Conservation (phyloP, 139 green algal genomes). For the Chlorokybus atmophyticus region DNA sequence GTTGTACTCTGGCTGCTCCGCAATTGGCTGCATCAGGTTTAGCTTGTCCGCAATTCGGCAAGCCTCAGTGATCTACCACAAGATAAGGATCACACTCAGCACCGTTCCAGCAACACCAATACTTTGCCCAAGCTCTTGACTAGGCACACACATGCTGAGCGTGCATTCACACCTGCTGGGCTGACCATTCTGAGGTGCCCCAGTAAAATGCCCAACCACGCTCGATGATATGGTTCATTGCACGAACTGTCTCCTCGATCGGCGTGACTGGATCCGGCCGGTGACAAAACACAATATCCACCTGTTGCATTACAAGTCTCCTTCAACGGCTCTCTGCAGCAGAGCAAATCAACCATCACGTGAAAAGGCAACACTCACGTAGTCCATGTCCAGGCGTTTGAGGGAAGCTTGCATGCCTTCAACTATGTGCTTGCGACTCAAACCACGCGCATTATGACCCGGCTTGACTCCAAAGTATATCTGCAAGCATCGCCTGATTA, state of each 20-base stretch:
- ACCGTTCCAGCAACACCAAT: too few species aligned
- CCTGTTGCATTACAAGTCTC: too few species aligned
- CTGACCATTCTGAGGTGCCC: slow-evolving; percentile 68
- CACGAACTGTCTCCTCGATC: slow-evolving; percentile 76
- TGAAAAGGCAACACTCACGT: too few species aligned
- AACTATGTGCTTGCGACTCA: slow-evolving; percentile 66
- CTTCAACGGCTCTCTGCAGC: too few species aligned
- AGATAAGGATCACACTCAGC: too few species aligned
- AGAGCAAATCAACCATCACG: too few species aligned
- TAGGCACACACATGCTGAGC: too few species aligned
- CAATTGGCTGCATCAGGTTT: slow-evolving; percentile 42
- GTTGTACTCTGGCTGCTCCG: slow-evolving; percentile 82
- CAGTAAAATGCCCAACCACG: slow-evolving; percentile 42
- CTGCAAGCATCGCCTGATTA: not conserved
- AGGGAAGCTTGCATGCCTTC: slow-evolving; percentile 62
- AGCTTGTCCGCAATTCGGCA: slow-evolving; percentile 46
- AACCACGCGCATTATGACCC: not conserved
- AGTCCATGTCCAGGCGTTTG: slow-evolving; percentile 53
- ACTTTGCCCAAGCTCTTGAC: too few species aligned
- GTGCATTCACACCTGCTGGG: too few species aligned
- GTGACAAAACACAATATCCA: slow-evolving; percentile 73
- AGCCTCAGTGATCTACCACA: slow-evolving; percentile 59
- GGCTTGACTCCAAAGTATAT: not conserved
- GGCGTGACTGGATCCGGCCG: slow-evolving; percentile 55
- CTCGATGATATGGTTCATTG: slow-evolving; percentile 60